A percentile compares a stretch with the other conserved stretches of the same genome.
Conservation (phyloP, 2,329 filamentous ascomycete genomes). For the Fusarium udum region DNA sequence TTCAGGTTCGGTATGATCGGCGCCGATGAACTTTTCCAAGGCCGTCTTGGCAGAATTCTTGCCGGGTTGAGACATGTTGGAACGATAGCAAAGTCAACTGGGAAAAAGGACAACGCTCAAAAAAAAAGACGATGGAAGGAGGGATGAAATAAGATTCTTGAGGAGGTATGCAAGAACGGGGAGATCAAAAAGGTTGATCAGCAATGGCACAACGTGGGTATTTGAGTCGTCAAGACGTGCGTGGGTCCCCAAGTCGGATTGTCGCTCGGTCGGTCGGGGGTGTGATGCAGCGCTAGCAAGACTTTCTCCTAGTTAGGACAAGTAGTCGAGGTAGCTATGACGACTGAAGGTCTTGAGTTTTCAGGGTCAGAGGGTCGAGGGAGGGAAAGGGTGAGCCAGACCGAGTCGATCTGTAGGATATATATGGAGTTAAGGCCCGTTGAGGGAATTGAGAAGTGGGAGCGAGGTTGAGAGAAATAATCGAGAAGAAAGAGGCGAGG, state of each 20-base stretch:
- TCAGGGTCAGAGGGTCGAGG: background rate
- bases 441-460: constrained; percentile 10
- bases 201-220: constrained; percentile 21
- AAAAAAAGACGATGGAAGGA: background rate
- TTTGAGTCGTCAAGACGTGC: constrained; percentile 21
- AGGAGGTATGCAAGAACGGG: constrained; percentile 19
- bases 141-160: background rate
- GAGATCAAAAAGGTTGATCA: constrained; percentile 21
- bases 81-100: background rate
- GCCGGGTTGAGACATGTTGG: constrained; percentile 31
- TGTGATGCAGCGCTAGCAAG: constrained; percentile 29
- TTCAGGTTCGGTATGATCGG: constrained; percentile 46
- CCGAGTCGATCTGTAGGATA: constrained; percentile 24
- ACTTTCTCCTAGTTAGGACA: constrained; percentile 38
- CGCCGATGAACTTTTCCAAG: constrained; percentile 47
- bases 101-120: constrained; percentile 4
- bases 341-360: constrained; percentile 11
- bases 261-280: constrained; percentile 44
- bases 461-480: constrained; percentile 6
- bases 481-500: constrained; percentile 25
- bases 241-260: constrained; percentile 31
- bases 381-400: constrained; percentile 4
- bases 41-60: constrained; percentile 38
- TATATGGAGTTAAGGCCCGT: constrained; percentile 14
- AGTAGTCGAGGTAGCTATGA: constrained; percentile 32